Base-by-base conservation (phyloP, 148 eudicot genomes). In the Limonium bicolor region DNA sequence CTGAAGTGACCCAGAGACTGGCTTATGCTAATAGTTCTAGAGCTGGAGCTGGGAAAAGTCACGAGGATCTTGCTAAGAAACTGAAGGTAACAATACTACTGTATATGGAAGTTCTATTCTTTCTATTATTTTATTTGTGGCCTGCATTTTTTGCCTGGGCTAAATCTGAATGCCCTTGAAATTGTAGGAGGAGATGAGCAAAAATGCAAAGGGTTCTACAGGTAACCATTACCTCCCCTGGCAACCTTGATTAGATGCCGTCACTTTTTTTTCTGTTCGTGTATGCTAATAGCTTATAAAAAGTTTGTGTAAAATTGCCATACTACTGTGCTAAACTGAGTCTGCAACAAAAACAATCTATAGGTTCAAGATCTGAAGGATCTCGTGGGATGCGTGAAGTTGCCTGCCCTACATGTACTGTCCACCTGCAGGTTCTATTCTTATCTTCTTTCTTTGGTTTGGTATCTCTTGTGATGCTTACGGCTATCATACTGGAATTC, bases 351-450 rank as follows among this genome's bases (percentile, higher is more conserved):
- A n/a, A n/a, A n/a, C n/a, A n/a, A n/a, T n/a, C 40, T 48, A 40
- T 67, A 88, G 96, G 92, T 58, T 54, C 43, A 7, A 71, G 48
- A 48, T 42, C 74, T 49, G 61, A 61, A 48, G 70, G 68, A 26
- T 67, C 79, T 51, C 54, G 61, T 46, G 56, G 41, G 19, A 77
- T 74, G 84, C 77, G 78, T 61, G 96, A 88, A 15, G 96, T 88
- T 47, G 96, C 70, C 2, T 88, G 96, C 58, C 96, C 96, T 30
- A 88, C 86, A 41, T 88, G 96, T 61, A 88, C 96, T 16, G 86
- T 83, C 34, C 94, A 88, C 59, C 60, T 88, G 55, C 92, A 88
- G 96, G 96, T 88, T 43, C 36, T 58, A 27, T 21, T 44, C 35
- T 27, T 15, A 27, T 14, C 27, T 45, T 15, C 34, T 46, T 22